A percentile compares a stretch with the other conserved stretches of the same genome.
phyloP scores from a whole-genome alignment of 148 eudicot species.

The Chenopodium album region DNA sequence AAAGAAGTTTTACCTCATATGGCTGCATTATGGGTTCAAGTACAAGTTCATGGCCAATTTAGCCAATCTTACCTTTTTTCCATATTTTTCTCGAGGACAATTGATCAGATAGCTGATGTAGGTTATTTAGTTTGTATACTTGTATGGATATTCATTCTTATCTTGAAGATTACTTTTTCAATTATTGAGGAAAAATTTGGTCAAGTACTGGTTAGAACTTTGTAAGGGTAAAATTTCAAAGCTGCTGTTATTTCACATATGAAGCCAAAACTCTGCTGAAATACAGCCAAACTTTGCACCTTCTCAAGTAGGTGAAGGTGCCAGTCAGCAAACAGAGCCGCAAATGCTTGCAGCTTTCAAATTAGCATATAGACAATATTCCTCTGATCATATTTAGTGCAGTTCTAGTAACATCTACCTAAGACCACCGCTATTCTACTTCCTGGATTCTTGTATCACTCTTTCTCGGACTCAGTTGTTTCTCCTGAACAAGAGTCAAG shows the following conservation, averaged over 20 bases:
- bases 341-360: not conserved
- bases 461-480: not conserved
- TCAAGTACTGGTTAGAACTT: no score
- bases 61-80: no score
- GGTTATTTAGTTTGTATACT: no score
- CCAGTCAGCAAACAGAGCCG: conserved; percentile 1
- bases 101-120: no score
- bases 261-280: conserved; percentile 2
- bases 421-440: not conserved
- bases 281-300: conserved; percentile 5
- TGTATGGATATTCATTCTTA: no score
- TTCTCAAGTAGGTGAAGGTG: not conserved
- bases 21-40: not conserved
- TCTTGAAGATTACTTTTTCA: no score
- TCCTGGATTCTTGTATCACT: not conserved
- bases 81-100: no score
- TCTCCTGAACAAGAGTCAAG: not conserved
- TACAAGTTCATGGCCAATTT: no score
- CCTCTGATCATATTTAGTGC: not conserved
- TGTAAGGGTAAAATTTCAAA: no score
- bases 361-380: not conserved
- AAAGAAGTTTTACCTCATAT: not conserved
- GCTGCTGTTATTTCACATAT: no score
- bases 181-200: no score
- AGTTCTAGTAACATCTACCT: not conserved